Evolutionary conservation across 345 rosid species (phyloP), one percentile per base, ranked within the genome.

Genomic region (Murraya koenigii): DNA sequence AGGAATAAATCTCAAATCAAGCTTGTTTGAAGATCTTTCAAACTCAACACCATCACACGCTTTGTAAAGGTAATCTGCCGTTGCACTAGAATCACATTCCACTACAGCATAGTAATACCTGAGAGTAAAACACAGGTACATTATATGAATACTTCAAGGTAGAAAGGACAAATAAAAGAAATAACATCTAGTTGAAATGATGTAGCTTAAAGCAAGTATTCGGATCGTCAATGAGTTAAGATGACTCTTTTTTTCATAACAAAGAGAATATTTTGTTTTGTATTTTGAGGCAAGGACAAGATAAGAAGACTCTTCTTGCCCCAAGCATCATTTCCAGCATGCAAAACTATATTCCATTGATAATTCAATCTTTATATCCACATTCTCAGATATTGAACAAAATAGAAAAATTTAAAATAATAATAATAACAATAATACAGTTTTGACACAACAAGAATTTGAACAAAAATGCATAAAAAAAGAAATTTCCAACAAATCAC

Each of bases 1-100:
- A 7, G 99, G 97, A 82, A 96, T 87, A 84, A 91, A 96, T 84
- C 98, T 91, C 72, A 96, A 83, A 79, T 96, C 99, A 35, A 96
- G 92, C 81, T 91, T 92, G 89, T 94, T 96, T 35, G 99, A 85
- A 26, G 99, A 92, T 80, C 94, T 88, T 85, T 90, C 99, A 81
- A 96, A 89, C 83, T 96, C 99, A 63, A 80, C 74, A 54, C 98
- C 99, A 86, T 96, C 97, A 77, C 99, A 92, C 65, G 87, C 77
- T 71, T 87, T 90, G 82, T 94, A 94, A 64, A 96, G 85, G 86
- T 86, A 81, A 83, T 94, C 98, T 39, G 97, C 97, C 25, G 98
- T 96, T 70, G 95, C 87, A 80, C 75, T 80, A 14, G 95, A 90
- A 83, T 96, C 93, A 83, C 98, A 96, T 82, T 86, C 98, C 58